phyloP scores from a whole-genome alignment of 164 flowering plant species.

The Malania oleifera region DNA sequence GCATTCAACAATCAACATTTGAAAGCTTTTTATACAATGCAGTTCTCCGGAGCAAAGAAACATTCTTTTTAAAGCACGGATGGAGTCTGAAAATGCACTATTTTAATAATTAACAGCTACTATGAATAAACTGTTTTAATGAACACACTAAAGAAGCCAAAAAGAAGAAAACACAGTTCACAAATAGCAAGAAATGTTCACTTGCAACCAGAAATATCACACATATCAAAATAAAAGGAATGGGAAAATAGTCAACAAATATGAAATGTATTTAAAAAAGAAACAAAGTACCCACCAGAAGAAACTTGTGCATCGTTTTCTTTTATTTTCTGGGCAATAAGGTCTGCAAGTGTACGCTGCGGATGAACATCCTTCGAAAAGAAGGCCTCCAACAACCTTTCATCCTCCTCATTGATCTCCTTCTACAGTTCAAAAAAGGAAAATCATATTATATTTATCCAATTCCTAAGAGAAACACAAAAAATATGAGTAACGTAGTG shows the following conservation, averaged over 20 bases:
- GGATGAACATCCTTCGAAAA: constrained; percentile 52
- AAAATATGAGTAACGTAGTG: too few species aligned
- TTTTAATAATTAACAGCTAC: too few species aligned
- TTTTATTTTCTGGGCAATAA: constrained; percentile 61
- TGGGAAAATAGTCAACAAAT: too few species aligned
- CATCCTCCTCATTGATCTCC: constrained; percentile 75
- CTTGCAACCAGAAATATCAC: too few species aligned
- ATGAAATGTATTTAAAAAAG: too few species aligned
- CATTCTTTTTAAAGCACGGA: too few species aligned
- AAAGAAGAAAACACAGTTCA: neutral
- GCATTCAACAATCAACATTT: too few species aligned
- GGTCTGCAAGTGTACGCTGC: constrained; percentile 63
- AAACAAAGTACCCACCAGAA: constrained; percentile 34
- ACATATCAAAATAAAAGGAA: too few species aligned
- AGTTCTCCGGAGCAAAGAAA: too few species aligned
- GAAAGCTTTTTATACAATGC: too few species aligned
- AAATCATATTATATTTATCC: neutral
- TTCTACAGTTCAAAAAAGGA: constrained; percentile 28
- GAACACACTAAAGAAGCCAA: neutral
- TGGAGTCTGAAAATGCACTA: too few species aligned
- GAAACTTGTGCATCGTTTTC: constrained; percentile 54
- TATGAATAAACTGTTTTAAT: neutral
- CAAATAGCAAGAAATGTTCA: too few species aligned
- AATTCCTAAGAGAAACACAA: neutral
- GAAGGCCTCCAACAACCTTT: constrained; percentile 64